Evolutionary conservation across 192 early-diverging fungal species (phyloP), one percentile per base, ranked within the genome.

Genomic region (Geosiphon pyriformis): DNA sequence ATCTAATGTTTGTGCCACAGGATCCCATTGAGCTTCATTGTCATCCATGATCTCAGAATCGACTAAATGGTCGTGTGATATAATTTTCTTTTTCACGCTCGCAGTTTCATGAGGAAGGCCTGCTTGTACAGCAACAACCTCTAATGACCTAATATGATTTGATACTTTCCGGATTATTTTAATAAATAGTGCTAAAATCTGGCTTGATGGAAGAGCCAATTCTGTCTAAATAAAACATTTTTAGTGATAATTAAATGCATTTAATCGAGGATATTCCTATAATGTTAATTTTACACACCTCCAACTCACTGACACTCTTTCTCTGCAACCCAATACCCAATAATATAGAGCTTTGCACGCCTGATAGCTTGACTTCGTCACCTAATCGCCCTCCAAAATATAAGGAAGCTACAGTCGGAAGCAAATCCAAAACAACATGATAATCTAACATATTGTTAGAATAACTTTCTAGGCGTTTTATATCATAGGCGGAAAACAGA

Each of bases 391-490:
- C 78, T 52, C 81, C 79, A 77, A 96, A 98, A 81, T 92, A 93
- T 23, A 89, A 77, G 51, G 77, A 74, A 25, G 94, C 85, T 58
- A 99, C 82, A 3, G 79, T 78, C 10, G 94, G 95, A 49, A 97
- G 70, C 68, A 99, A 70, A 67, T 99, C 97, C 54, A 98, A 60
- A 51, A 99, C 92, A 1, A 97, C 93, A 77, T 99, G 97, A 79
- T 96, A 96, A 75, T 99, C 97, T 54, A 96, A 74, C 74, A 99
- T 76, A 73, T 97, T 95, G 78, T 95, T 94, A 8, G 93, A 80
- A 70, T 98, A 99, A n/a, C 87, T 89, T 47, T 95, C 94, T 30
- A 99, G 84, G 35, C 97, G 92, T 76, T 95, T 96, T 65, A 99
- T 76, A 71, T 99, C 97, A 70, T 90, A 93, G 4, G 88, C 88